Conservation (phyloP, 805 yeast genomes). For the Kluyveromyces starmeri region DNA sequence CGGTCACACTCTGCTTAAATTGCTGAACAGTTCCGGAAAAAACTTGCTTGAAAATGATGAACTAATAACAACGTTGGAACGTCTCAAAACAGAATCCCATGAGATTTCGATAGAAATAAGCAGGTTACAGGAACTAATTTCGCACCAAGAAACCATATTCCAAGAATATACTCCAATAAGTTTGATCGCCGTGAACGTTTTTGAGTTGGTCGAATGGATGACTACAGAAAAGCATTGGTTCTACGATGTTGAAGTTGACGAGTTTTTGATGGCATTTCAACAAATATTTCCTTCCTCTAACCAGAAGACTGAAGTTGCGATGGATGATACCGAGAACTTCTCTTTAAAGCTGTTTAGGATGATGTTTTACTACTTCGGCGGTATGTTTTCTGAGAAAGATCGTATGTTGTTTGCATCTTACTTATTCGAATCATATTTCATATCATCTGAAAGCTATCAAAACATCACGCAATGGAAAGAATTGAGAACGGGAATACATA, state of each 20-base stretch:
- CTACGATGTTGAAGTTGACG: conserved; percentile 51
- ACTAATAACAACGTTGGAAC: conserved; percentile 51
- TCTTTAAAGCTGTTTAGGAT: conserved; percentile 36
- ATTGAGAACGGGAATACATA: not conserved
- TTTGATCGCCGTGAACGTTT: conserved; percentile 42
- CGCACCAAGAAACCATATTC: conserved; percentile 41
- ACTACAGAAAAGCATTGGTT: conserved; percentile 34
- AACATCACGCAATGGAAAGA: not conserved
- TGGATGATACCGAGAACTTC: conserved; percentile 27
- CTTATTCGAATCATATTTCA: conserved; percentile 23
- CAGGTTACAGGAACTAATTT: conserved; percentile 49
- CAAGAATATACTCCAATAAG: conserved; percentile 48
- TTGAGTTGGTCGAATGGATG: conserved; percentile 37
- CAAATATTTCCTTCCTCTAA: conserved; percentile 18
- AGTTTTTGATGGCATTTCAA: conserved; percentile 31
- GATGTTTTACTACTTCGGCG: conserved; percentile 37
- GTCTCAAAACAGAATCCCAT: conserved; percentile 52
- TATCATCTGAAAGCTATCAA: not conserved
- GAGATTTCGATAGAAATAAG: conserved; percentile 43
- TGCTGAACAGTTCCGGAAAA: conserved; percentile 49
- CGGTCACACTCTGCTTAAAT: conserved; percentile 49
- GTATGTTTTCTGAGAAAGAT: conserved; percentile 40
- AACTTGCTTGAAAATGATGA: conserved; percentile 60
- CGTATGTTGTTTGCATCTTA: conserved; percentile 36
- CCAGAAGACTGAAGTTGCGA: conserved; percentile 8